Evolutionary conservation across 768 basidiomycete species (phyloP).

Genomic region (Russula ochroleuca): DNA sequence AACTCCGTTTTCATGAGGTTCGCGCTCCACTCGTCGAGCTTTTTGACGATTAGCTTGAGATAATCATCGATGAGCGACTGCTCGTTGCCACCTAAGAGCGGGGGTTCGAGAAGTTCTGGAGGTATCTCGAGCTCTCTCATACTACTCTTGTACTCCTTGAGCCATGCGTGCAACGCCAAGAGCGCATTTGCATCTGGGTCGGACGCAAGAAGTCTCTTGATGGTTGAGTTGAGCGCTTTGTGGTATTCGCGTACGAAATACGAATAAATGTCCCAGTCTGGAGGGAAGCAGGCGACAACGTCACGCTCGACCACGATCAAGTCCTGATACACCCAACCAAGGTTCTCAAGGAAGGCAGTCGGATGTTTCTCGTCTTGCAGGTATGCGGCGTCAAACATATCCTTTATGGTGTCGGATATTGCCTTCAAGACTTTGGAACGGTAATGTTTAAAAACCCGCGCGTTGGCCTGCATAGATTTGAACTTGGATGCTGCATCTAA

Average conservation of each 20-base stretch:
- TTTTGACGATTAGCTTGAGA: constrained; percentile 84
- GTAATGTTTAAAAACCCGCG: constrained; percentile 92
- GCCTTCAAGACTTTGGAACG: constrained; percentile 81
- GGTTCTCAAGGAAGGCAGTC: constrained; percentile 64
- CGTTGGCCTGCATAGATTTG: constrained; percentile 88
- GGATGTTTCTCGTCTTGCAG: constrained; percentile 59
- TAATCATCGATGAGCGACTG: constrained; percentile 94
- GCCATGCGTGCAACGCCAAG: constrained; percentile 84
- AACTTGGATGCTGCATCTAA: constrained; percentile 91
- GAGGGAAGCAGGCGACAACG: constrained; percentile 86
- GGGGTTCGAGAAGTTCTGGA: constrained; percentile 76
- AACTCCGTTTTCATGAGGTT: constrained; percentile 93
- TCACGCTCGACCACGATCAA: constrained; percentile 88
- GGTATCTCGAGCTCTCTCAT: constrained; percentile 93
- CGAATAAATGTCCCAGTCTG: constrained; percentile 84
- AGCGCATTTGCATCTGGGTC: constrained; percentile 87
- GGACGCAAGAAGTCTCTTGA: constrained; percentile 64
- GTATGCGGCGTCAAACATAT: constrained; percentile 65
- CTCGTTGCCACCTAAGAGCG: constrained; percentile 92
- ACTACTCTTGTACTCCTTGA: constrained; percentile 90
- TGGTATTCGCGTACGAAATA: constrained; percentile 88
- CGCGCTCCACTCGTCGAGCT: constrained; percentile 94
- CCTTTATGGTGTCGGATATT: constrained; percentile 72
- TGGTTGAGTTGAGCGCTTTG: constrained; percentile 67
- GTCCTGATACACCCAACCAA: constrained; percentile 94